Percentiles rank a stretch among this genome's conserved stretches.
These are phyloP conservation scores for Trichoderma asperellum DNA, from an alignment of 2,329 filamentous ascomycete species.

Conservation along the genomic window DNA sequence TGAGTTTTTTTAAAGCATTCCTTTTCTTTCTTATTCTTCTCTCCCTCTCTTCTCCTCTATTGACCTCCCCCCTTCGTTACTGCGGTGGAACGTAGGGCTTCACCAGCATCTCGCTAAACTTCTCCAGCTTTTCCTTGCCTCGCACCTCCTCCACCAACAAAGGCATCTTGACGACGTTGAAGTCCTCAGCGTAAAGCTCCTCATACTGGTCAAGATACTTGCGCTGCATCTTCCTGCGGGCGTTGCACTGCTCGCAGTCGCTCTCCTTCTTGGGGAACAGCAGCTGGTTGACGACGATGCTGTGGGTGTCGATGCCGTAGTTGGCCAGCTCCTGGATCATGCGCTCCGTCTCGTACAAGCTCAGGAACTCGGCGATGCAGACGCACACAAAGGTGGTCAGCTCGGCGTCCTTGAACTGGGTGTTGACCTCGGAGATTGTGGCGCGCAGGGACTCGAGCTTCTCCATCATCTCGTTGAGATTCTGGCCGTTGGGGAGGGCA, in stretches of 20 bases:
- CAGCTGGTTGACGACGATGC: slow-evolving; percentile 97
- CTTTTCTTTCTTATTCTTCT: neutral
- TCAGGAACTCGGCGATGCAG: slow-evolving; percentile 96
- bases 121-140: slow-evolving; percentile 91
- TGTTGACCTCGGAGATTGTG: slow-evolving; percentile 94
- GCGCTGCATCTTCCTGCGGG: slow-evolving; percentile 96
- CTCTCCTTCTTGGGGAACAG: slow-evolving; percentile 86
- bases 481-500: slow-evolving; percentile 85
- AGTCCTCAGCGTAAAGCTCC: slow-evolving; percentile 92
- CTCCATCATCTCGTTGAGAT: slow-evolving; percentile 85
- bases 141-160: slow-evolving; percentile 92
- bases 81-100: slow-evolving; percentile 73
- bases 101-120: slow-evolving; percentile 84
- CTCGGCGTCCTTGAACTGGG: slow-evolving; percentile 95
- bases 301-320: slow-evolving; percentile 94
- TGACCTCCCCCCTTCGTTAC: slow-evolving; percentile 31
- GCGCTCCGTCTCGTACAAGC: slow-evolving; percentile 96
- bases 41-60: neutral
- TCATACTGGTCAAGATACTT: slow-evolving; percentile 99
- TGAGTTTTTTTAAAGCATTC: neutral
- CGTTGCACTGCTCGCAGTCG: slow-evolving; percentile 92
- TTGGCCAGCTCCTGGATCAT: slow-evolving; percentile 98
- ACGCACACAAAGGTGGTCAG: slow-evolving; percentile 98
- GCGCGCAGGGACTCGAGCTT: slow-evolving; percentile 93
- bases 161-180: slow-evolving; percentile 99